phyloP scores from a whole-genome alignment of 176 grass and related monocot species.

The Oryza brachyantha region DNA sequence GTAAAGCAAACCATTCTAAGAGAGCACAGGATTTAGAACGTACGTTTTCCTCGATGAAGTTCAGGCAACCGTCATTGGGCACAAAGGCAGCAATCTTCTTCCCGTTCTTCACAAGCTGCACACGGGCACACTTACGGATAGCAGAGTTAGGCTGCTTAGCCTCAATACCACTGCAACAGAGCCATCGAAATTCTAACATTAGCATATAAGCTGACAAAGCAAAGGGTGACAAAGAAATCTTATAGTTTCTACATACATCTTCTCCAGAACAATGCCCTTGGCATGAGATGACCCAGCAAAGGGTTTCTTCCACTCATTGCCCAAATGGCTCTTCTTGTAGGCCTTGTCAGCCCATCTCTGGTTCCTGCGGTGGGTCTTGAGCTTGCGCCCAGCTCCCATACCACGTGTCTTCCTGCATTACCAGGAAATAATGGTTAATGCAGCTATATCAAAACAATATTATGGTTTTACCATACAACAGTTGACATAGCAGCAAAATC shows the following conservation, averaged over 20 bases:
- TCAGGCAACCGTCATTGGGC: constrained; percentile 71
- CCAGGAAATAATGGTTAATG: background rate
- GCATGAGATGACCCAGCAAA: constrained; percentile 65
- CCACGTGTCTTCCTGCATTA: constrained; percentile 66
- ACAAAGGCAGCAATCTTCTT: constrained; percentile 77
- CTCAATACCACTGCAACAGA: constrained; percentile 60
- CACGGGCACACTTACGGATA: constrained; percentile 71
- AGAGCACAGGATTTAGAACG: background rate
- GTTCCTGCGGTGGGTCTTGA: constrained; percentile 71
- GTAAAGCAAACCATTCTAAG: background rate
- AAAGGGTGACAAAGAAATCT: background rate
- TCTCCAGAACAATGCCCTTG: constrained; percentile 75
- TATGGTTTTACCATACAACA: background rate
- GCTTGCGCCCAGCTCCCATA: constrained; percentile 70
- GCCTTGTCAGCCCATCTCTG: constrained; percentile 72
- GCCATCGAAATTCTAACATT: background rate
- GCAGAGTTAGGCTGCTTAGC: constrained; percentile 74
- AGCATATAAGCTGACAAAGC: background rate
- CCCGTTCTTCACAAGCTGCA: constrained; percentile 69
- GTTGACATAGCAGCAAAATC: background rate
- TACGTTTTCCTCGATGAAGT: constrained; percentile 67
- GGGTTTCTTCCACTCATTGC: constrained; percentile 75
- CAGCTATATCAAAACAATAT: background rate
- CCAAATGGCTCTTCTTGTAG: constrained; percentile 79
- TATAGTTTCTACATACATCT: constrained; percentile 42